A percentile compares a stretch with the other conserved stretches of the same genome.
These are phyloP conservation scores for Pythium aquatile DNA, from an alignment of 352 stramenopile species.

Conservation along the genomic window DNA sequence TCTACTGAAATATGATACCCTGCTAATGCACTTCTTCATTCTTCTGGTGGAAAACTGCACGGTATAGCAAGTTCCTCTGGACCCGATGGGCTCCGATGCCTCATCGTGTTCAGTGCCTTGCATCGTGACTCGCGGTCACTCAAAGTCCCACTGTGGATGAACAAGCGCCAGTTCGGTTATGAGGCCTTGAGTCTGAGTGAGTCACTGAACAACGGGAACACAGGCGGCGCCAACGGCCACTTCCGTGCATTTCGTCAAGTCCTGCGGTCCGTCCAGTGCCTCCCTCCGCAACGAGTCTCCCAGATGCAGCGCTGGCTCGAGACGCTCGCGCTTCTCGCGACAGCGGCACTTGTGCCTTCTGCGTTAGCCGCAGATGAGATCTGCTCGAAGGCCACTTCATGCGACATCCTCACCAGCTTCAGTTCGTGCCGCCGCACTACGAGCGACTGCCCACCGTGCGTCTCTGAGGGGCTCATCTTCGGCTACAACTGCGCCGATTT, in stretches of 20 bases:
- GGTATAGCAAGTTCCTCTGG: neutral
- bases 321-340: slow-evolving; percentile 10
- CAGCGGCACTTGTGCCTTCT: slow-evolving; percentile 3
- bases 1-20: too few relatives aligned
- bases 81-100: neutral
- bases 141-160: neutral
- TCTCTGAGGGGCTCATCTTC: slow-evolving; percentile 9
- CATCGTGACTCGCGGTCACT: neutral
- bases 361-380: slow-evolving; percentile 11
- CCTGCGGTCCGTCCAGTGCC: neutral
- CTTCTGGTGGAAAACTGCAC: neutral
- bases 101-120: neutral
- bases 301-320: slow-evolving; percentile 1
- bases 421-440: slow-evolving; percentile 6
- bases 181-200: neutral
- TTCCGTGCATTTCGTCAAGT: neutral
- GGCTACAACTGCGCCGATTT: slow-evolving; percentile 16
- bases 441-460: slow-evolving; percentile 14
- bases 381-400: slow-evolving; percentile 10
- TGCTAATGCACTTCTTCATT: too few relatives aligned
- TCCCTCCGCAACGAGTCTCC: neutral
- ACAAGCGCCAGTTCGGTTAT: neutral
- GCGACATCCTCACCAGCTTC: slow-evolving; percentile 7
- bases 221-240: neutral
- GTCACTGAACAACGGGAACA: neutral